Conservation (phyloP, 495 filamentous ascomycete genomes). For the Viridothelium virens region DNA sequence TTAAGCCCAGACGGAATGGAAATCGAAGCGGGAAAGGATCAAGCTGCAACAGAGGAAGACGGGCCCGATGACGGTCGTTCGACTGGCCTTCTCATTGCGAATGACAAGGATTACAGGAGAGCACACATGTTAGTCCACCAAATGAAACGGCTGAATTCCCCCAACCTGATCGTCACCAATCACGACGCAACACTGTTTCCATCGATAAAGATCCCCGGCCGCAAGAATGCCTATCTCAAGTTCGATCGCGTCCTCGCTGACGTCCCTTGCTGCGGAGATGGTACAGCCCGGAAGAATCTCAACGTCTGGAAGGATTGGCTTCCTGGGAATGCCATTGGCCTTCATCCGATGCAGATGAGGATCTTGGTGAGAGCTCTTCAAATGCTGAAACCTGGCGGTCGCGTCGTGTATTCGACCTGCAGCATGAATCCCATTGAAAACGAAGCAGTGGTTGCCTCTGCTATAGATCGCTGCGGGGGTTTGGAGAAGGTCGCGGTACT, state of each 20-base stretch:
- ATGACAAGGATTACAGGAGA: constrained; percentile 91
- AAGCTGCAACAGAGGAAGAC: constrained; percentile 48
- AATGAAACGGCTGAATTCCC: constrained; percentile 90
- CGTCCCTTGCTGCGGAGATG: constrained; percentile 94
- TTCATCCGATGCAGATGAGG: constrained; percentile 74
- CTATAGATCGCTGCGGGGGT: constrained; percentile 87
- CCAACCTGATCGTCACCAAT: constrained; percentile 94
- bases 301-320: constrained; percentile 93
- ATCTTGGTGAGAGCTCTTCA: constrained; percentile 91
- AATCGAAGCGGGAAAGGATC: constrained; percentile 37
- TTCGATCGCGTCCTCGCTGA: constrained; percentile 95
- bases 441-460: constrained; percentile 79
- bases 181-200: constrained; percentile 97
- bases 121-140: constrained; percentile 96
- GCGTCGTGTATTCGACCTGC: constrained; percentile 94
- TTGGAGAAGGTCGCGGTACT: constrained; percentile 70
- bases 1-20: constrained; percentile 41
- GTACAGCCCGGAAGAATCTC: constrained; percentile 82
- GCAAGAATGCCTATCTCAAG: constrained; percentile 68
- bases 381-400: constrained; percentile 90
- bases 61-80: constrained; percentile 71
- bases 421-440: constrained; percentile 97
- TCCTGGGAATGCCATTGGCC: constrained; percentile 71
- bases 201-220: constrained; percentile 65
- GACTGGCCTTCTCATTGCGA: constrained; percentile 86